Base-by-base conservation (phyloP, 495 filamentous ascomycete genomes). In the Neurospora hispaniola region DNA sequence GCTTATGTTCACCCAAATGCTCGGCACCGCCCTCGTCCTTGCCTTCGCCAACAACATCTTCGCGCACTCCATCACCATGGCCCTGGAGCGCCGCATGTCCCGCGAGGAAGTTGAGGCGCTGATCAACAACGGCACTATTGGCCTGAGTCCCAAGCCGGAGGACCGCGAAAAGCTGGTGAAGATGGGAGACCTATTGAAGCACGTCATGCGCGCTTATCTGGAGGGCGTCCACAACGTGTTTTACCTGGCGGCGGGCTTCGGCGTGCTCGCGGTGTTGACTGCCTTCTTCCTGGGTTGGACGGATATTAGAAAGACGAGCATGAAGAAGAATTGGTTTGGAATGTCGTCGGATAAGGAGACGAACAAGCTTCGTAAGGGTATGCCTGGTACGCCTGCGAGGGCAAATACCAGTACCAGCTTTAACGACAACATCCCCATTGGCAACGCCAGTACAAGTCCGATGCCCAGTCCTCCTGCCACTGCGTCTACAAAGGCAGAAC, bases 11-110 rank as follows among this genome's bases (percentile, higher is more conserved):
- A 71, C 79, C 8, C 90, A 92, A 76, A 85, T 82, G 6, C 80
- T 93, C 2, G 89, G 90, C 5, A 88, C 86, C 41, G 84, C 91
- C 2, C 76, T 93, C 44, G 89, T 90, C 71, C 80, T 91, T 18
- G 83, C 86, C 0, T 79, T 89, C 5, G 88, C 83, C 0, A 85
- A 91, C 76, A 86, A 82, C 14, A 79, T 92, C 5, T 90, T 93
- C 77, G 81, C 81, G 2, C 90, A 88, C 72, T 84, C 87, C 3
- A 70, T n/a, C 18, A 74, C 73, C 10, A 71, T 81, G 7, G 27
- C 27, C 27, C 54, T 66, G 1, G 54, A 66, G 54, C 27, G 16
- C 31, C 14, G 7, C 31, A 16, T 66, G 12, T 38, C 54, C 12
- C 27, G 12, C 14, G 54, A 66, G 23, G 54, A 35, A 66, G 54